A percentile compares a stretch with the other conserved stretches of the same genome.
phyloP scores from a whole-genome alignment of 331 rosid genomes.

The Saraca asoca region DNA sequence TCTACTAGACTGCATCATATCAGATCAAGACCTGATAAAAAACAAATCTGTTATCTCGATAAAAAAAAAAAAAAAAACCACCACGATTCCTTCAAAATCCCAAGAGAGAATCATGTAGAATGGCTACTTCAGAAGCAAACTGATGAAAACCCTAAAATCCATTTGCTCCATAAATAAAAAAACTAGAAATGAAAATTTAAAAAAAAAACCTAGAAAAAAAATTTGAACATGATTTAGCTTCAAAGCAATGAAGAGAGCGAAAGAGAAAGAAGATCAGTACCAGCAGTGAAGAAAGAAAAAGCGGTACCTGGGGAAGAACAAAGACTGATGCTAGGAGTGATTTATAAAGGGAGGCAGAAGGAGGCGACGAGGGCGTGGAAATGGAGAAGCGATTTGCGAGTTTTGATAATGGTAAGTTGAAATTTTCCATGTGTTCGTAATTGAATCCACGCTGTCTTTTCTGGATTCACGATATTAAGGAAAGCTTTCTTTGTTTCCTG shows the following conservation, averaged over 20 bases:
- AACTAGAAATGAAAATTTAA: background rate
- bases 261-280: background rate
- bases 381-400: background rate
- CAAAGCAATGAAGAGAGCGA: too few species aligned
- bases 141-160: background rate
- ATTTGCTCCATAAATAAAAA: background rate
- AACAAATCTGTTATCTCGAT: background rate
- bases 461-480: too few species aligned
- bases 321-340: background rate
- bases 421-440: conserved; percentile 7
- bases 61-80: background rate
- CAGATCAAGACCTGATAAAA: background rate
- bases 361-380: background rate
- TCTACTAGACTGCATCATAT: too few species aligned
- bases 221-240: too few species aligned
- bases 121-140: background rate
- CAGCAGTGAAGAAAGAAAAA: background rate
- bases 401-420: conserved; percentile 22
- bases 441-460: too few species aligned
- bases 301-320: conserved; percentile 6
- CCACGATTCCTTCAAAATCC: background rate
- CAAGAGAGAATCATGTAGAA: background rate
- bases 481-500: too few species aligned
- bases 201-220: background rate
- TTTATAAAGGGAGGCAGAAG: background rate